Percentiles rank a stretch among this genome's conserved stretches.
Evolutionary conservation across 805 yeast species (phyloP).

Genomic region (Pichia membranifaciens): DNA sequence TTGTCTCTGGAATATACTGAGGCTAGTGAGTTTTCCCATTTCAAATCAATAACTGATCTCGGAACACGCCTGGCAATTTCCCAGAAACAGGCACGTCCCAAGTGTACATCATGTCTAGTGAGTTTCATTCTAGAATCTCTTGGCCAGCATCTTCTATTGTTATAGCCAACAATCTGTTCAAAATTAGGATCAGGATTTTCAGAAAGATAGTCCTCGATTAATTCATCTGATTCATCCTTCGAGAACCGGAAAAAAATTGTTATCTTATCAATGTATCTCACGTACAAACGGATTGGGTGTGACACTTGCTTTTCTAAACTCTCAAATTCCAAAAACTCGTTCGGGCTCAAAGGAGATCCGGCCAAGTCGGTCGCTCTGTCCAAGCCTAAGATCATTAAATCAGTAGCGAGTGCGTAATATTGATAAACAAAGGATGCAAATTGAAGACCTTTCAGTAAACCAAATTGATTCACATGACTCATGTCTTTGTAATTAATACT

Average conservation of each 20-base stretch:
- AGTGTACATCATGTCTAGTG: conserved; percentile 83
- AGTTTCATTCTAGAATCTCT: conserved; percentile 84
- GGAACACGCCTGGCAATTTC: conserved; percentile 81
- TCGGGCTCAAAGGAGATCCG: conserved; percentile 66
- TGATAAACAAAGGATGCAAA: conserved; percentile 87
- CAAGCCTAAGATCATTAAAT: conserved; percentile 73
- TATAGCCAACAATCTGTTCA: conserved; percentile 79
- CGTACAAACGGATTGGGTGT: conserved; percentile 75
- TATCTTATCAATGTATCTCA: conserved; percentile 77
- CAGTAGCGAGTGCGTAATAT: conserved; percentile 81
- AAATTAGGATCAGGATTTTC: conserved; percentile 93
- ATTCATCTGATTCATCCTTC: conserved; percentile 65
- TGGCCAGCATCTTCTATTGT: conserved; percentile 93
- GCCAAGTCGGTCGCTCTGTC: conserved; percentile 87
- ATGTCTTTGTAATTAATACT: conserved; percentile 83
- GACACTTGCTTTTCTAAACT: conserved; percentile 50
- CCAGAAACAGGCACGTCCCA: conserved; percentile 92
- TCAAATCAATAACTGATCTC: conserved; percentile 57
- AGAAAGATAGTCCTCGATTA: conserved; percentile 67
- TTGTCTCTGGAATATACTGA: conserved; percentile 89
- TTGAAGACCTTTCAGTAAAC: conserved; percentile 82
- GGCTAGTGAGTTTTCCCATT: conserved; percentile 76
- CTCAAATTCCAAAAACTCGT: conserved; percentile 70
- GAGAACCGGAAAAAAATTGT: conserved; percentile 74
- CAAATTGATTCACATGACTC: conserved; percentile 88